Percentiles rank a stretch among this genome's conserved stretches.
These are phyloP conservation scores for Quercus parvula DNA, from an alignment of 306 rosid genomes.

Conservation along the genomic window DNA sequence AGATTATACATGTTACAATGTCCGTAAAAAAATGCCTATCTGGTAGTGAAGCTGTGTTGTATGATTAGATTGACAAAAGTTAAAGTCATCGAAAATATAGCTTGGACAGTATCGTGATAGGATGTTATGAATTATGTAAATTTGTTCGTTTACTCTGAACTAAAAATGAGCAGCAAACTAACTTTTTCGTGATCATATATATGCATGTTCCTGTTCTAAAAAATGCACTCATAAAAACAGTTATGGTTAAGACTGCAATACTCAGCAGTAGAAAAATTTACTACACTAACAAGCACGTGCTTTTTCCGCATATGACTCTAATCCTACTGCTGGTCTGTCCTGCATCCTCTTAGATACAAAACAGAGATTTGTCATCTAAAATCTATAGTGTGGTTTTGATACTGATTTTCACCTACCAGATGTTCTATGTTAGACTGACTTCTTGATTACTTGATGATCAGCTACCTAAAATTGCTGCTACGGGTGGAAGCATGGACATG, in stretches of 20 bases:
- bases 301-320: neutral
- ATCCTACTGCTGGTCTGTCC: neutral
- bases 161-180: neutral
- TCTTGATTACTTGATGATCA: slow-evolving; percentile 40
- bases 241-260: neutral
- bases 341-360: neutral
- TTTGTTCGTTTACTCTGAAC: neutral
- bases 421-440: slow-evolving; percentile 9
- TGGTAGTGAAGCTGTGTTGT: neutral
- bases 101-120: neutral
- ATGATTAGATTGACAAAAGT: neutral
- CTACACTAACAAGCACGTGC: neutral
- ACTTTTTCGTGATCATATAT: too few relatives aligned
- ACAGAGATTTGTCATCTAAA: neutral
- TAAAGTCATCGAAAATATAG: neutral
- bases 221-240: too few relatives aligned
- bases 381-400: neutral
- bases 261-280: neutral
- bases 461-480: slow-evolving; percentile 73
- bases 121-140: neutral
- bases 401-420: neutral
- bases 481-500: slow-evolving; percentile 42
- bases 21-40: neutral
- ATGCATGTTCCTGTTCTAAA: too few relatives aligned
- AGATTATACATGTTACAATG: neutral